Base-by-base conservation (phyloP, 2,329 filamentous ascomycete species). In the Xylariaceae sp. region DNA sequence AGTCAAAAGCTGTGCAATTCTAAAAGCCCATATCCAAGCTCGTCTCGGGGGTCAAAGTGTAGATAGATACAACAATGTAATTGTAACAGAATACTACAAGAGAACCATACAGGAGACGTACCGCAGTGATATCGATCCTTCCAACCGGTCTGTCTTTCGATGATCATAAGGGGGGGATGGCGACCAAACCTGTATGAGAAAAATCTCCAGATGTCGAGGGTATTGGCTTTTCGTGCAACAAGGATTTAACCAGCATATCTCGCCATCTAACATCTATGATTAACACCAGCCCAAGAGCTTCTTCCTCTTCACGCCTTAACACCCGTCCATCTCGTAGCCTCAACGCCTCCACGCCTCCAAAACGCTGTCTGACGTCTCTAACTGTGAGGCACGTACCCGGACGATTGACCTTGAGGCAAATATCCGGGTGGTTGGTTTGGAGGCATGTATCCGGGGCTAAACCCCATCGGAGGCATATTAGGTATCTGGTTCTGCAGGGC, bases 401-500 rank as follows among this genome's bases (percentile, higher is more conserved):
- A 30, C 23, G 23, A 30, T 30, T 30, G 23, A 30, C 23, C 23
- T 30, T 30, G 23, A 30, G 23, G 23, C 23, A 30, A 30, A 30
- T 30, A 30, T 30, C 4, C 23, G 4, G 4, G 23, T 30, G 23
- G 23, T 48, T 48, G 7, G 18, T 45, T 18, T 18, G 72, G 71
- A 2, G 75, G 69, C 58, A 67, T 65, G 51, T 76, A 79, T 35
- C 73, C 73, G 23, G 74, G 63, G 63, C 74, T 66, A 64, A 17
- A 76, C 73, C 68, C 68, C 58, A 72, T 67, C 13, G 71, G 66
- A 57, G 58, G 39, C 34, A 68, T 61, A 1, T 30, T 30, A 30
- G 23, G 23, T 30, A 30, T 30, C 23, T 30, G 23, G 23, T 30
- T 30, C 23, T 30, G 23, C 23, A 30, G 23, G 23, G 23, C 23